phyloP scores from a whole-genome alignment of 345 rosid species.

The Murraya paniculata region DNA sequence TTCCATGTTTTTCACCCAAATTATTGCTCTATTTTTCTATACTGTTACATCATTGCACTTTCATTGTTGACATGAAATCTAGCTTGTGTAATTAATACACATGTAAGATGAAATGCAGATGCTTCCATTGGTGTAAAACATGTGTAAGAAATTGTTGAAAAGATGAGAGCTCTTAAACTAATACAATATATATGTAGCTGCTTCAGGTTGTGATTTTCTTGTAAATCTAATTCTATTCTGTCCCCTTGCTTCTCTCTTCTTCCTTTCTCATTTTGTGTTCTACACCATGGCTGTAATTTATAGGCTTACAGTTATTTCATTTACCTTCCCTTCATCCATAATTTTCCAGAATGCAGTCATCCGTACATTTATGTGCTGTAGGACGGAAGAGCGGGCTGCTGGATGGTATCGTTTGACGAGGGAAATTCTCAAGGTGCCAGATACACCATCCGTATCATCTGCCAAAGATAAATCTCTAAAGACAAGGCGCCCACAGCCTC shows the following conservation, averaged over 20 bases:
- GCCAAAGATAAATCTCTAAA: slow-evolving; percentile 81
- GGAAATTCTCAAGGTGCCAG: slow-evolving; percentile 95
- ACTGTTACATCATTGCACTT: neutral
- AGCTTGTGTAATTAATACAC: neutral
- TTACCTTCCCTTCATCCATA: neutral
- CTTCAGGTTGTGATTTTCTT: neutral
- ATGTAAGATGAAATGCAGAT: neutral
- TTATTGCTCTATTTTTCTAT: neutral
- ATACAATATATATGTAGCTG: neutral
- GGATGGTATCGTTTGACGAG: slow-evolving; percentile 99
- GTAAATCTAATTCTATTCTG: neutral
- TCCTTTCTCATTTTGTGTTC: neutral
- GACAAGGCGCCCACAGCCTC: slow-evolving; percentile 93
- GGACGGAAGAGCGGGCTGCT: slow-evolving; percentile 94
- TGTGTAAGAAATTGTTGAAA: neutral
- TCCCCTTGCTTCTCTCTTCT: neutral
- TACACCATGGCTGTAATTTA: neutral
- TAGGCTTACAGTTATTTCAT: neutral
- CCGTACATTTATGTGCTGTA: slow-evolving; percentile 28
- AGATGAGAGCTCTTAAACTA: neutral
- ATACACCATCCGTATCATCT: slow-evolving; percentile 71
- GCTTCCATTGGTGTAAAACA: neutral
- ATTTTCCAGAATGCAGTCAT: neutral
- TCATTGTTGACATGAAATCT: neutral
- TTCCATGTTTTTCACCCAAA: neutral